phyloP scores from a whole-genome alignment of 2,329 filamentous ascomycete species.

The Exophiala sp. region DNA sequence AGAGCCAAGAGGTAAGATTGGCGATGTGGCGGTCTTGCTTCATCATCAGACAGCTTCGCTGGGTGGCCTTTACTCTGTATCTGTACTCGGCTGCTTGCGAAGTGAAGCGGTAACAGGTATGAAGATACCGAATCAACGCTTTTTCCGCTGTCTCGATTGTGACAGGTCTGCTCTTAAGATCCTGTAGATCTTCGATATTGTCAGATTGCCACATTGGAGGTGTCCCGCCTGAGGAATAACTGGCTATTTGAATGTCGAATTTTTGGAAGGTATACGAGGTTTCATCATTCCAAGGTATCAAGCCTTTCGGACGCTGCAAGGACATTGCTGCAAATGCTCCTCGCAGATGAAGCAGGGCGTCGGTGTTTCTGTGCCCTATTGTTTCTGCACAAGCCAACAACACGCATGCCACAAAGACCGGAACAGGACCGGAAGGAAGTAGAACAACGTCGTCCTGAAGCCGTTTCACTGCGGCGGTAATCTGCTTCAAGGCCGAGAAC shows the following conservation, averaged over 20 bases:
- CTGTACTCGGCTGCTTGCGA: not conserved
- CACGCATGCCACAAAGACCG: constrained; percentile 5
- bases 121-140: not conserved
- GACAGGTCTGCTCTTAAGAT: not conserved
- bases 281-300: not conserved
- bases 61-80: not conserved
- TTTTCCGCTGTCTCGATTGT: not conserved
- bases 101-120: constrained; percentile 4
- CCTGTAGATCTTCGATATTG: not conserved
- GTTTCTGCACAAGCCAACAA: constrained; percentile 9
- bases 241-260: constrained; percentile 8
- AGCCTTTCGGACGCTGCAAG: too few relatives aligned
- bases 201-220: not conserved
- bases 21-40: constrained; percentile 7
- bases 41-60: not conserved
- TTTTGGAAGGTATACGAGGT: constrained; percentile 1
- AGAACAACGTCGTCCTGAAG: constrained; percentile 7
- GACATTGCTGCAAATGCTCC: constrained; percentile 6
- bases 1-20: constrained; percentile 3
- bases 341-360: constrained; percentile 10
- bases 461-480: not conserved
- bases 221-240: not conserved
- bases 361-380: constrained; percentile 1
- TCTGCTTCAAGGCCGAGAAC: not conserved
- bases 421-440: not conserved